Evolutionary conservation across 2,329 filamentous ascomycete genomes (phyloP), one percentile per base, ranked within the genome.

Genomic region (Coleophoma crateriformis): DNA sequence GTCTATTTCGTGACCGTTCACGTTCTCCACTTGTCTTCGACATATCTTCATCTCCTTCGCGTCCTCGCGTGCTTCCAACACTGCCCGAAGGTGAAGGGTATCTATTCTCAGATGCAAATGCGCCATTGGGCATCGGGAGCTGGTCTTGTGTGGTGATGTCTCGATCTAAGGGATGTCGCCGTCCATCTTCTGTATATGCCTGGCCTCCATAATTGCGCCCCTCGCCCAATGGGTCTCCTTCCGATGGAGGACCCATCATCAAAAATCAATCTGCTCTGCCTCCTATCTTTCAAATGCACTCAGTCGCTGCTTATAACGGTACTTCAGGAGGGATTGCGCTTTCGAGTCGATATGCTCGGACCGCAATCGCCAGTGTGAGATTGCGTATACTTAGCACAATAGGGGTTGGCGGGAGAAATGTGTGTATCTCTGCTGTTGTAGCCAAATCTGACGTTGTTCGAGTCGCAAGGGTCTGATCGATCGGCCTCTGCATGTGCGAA

Each of bases 1-100:
- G 73, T 58, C 76, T 72, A 43, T 70, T 73, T 60, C 77, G 71
- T 51, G 81, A 81, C 56, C 78, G 69, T 58, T 77, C 82, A 51
- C 78, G 74, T 66, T 85, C 81, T 56, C 64, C 70, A 66, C 79
- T 82, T 6, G 35, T 55, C 41, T 58, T 64, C 32, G 48, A 49
- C 13, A 45, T 39, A 42, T 34, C 56, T 51, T 22, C 41, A n/a
- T 41, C 37, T 33, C 19, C 22, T n/a, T 64, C 60, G 50, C 51
- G 53, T 35, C 59, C 58, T 52, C 56, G 55, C 4, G 59, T 61
- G 50, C 48, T 59, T 40, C 52, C 50, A 20, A 33, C 37, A 49
- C 61, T 63, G 17, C 60, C 58, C 13, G 58, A 48, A 27, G 62
- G 48, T 33, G 51, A 54, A 20, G 52, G 45, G 38, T 55, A 49